Evolutionary conservation across 2,329 filamentous ascomycete genomes (phyloP).

Genomic region (Verruconis gallopava): DNA sequence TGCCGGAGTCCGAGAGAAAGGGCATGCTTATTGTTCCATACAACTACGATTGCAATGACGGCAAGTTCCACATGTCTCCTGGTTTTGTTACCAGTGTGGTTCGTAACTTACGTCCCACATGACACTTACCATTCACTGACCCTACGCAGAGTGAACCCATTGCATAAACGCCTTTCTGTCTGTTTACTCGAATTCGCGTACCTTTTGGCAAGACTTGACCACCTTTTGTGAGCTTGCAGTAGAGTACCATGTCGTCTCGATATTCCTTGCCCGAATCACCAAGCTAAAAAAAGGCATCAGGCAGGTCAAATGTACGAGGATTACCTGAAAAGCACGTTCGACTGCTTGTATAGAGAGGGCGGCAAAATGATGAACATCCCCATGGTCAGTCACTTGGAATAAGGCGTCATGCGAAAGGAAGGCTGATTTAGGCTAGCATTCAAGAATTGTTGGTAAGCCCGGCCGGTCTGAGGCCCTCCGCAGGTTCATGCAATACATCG

Average conservation of each 20-base stretch:
- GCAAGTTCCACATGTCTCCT: slow-evolving; percentile 31
- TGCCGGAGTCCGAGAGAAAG: slow-evolving; percentile 18
- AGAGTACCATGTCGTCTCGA: no score
- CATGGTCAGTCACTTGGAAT: slow-evolving; percentile 18
- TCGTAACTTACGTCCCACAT: no score
- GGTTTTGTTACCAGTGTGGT: slow-evolving; percentile 34
- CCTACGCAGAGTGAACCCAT: no score
- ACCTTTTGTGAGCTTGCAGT: no score
- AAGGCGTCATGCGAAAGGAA: slow-evolving; percentile 32
- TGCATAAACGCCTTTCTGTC: no score
- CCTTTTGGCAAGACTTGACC: no score
- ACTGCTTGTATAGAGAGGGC: slow-evolving; percentile 41
- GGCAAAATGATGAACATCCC: slow-evolving; percentile 47
- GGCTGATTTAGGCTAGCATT: slow-evolving; percentile 29
- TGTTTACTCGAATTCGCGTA: no score
- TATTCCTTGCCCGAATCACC: no score
- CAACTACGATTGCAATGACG: slow-evolving; percentile 43
- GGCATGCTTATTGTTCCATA: slow-evolving; percentile 44
- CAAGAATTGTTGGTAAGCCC: slow-evolving; percentile 39
- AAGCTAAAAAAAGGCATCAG: no score
- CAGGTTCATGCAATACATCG: slow-evolving; percentile 42
- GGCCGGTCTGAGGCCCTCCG: slow-evolving; percentile 38
- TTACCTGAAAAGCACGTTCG: slow-evolving; percentile 40
- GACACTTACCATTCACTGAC: no score
- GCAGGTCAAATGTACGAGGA: slow-evolving; percentile 27